Conservation (phyloP, 2,329 filamentous ascomycete genomes). For the Diaporthe longicolla region DNA sequence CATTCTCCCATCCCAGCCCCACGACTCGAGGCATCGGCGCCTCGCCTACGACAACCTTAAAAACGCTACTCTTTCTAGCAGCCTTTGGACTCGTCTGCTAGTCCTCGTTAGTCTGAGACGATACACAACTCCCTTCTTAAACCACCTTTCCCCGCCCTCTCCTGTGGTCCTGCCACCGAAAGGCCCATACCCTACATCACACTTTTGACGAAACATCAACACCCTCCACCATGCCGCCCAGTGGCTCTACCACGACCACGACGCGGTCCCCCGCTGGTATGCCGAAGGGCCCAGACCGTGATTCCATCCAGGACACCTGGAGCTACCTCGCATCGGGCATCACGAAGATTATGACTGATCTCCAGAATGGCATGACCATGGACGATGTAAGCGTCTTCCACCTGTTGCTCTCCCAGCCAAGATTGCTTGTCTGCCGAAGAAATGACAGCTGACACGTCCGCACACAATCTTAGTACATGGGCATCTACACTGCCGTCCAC, state of each 20-base stretch:
- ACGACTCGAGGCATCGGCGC: constrained; percentile 12
- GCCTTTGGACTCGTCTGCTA: background rate
- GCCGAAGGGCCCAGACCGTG: constrained; percentile 72
- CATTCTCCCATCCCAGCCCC: constrained; percentile 5
- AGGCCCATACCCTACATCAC: constrained; percentile 35
- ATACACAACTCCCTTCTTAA: background rate
- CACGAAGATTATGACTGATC: constrained; percentile 91
- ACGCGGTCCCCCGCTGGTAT: constrained; percentile 57
- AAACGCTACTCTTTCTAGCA: background rate
- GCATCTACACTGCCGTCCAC: constrained; percentile 96
- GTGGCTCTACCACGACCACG: constrained; percentile 43
- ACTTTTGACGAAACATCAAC: constrained; percentile 23
- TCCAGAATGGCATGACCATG: constrained; percentile 95
- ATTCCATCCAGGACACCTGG: constrained; percentile 76
- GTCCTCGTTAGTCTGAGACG: constrained; percentile 27
- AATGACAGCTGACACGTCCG: constrained; percentile 40
- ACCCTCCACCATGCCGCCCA: constrained; percentile 48
- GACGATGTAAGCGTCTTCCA: constrained; percentile 72
- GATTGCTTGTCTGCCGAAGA: constrained; percentile 38
- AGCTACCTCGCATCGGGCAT: constrained; percentile 89
- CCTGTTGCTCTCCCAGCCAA: background rate
- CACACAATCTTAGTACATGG: constrained; percentile 79
- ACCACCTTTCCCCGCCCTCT: constrained; percentile 33
- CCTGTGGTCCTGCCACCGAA: constrained; percentile 37
- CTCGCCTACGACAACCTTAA: background rate